phyloP scores from a whole-genome alignment of 345 rosid species.

The Populus euphratica region DNA sequence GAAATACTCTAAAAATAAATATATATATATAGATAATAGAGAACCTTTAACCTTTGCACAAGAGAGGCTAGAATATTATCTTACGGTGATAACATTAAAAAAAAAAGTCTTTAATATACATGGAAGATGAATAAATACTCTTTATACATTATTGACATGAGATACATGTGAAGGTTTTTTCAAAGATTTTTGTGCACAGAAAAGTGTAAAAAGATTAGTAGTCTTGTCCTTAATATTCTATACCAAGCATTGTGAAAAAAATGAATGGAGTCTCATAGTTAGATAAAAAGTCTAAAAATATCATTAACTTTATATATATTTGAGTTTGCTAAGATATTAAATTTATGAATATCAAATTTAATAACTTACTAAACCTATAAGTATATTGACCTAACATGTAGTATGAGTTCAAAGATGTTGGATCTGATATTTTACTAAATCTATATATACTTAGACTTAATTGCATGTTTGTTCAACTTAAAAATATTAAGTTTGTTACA shows the following conservation, averaged over 20 bases:
- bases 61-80: rapidly evolving
- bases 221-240: too few species aligned
- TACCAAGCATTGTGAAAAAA: too few species aligned
- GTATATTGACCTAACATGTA: rapidly evolving
- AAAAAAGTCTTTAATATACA: too few species aligned
- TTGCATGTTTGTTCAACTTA: rapidly evolving
- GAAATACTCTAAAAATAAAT: too few species aligned
- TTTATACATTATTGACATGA: rapidly evolving
- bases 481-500: too few species aligned
- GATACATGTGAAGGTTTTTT: too few species aligned
- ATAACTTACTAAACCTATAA: rapidly evolving
- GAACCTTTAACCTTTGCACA: rapidly evolving
- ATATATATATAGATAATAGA: too few species aligned
- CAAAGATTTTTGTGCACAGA: rapidly evolving
- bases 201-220: rapidly evolving
- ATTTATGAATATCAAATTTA: rapidly evolving
- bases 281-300: rapidly evolving
- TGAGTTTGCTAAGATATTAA: rapidly evolving
- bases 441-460: rapidly evolving
- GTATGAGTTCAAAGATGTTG: rapidly evolving
- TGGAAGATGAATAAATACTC: too few species aligned
- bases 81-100: too few species aligned
- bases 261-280: rapidly evolving
- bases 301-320: too few species aligned
- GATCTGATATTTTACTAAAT: rapidly evolving